Evolutionary conservation across 305 asterid species (phyloP).

Genomic region (Nicotiana rustica): DNA sequence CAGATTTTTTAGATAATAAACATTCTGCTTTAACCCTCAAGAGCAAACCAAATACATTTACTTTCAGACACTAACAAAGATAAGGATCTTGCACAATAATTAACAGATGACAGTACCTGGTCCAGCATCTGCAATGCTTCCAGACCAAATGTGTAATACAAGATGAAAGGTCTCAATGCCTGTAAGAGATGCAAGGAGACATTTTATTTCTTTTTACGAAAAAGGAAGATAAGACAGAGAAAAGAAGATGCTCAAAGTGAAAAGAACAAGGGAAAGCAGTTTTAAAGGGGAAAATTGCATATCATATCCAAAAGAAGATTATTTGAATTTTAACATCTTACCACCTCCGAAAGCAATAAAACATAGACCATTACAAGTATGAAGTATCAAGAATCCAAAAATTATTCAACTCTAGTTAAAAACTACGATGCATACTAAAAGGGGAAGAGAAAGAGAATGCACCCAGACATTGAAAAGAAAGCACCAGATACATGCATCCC

Average conservation of each 20-base stretch:
- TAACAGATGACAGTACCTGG: constrained; percentile 40
- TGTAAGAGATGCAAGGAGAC: constrained; percentile 33
- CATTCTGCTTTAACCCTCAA: background rate
- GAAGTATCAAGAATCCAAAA: constrained; percentile 9
- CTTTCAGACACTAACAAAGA: background rate
- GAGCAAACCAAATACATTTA: background rate
- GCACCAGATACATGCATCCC: background rate
- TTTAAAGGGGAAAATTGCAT: background rate
- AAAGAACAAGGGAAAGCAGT: background rate
- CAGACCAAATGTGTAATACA: constrained; percentile 70
- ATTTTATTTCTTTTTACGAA: background rate
- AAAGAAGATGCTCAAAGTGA: background rate
- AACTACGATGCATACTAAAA: background rate
- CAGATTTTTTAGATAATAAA: background rate
- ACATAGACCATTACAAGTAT: constrained; percentile 12
- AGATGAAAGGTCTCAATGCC: constrained; percentile 75
- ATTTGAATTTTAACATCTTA: constrained; percentile 24
- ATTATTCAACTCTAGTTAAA: constrained; percentile 8
- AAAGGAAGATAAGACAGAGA: background rate
- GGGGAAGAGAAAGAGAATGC: background rate
- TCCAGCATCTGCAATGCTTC: constrained; percentile 62
- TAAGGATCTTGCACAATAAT: background rate
- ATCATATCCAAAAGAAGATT: background rate
- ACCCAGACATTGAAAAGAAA: background rate
- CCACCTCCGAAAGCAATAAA: background rate